Base-by-base conservation (phyloP, 805 yeast genomes). In the Candida ponderosae region DNA sequence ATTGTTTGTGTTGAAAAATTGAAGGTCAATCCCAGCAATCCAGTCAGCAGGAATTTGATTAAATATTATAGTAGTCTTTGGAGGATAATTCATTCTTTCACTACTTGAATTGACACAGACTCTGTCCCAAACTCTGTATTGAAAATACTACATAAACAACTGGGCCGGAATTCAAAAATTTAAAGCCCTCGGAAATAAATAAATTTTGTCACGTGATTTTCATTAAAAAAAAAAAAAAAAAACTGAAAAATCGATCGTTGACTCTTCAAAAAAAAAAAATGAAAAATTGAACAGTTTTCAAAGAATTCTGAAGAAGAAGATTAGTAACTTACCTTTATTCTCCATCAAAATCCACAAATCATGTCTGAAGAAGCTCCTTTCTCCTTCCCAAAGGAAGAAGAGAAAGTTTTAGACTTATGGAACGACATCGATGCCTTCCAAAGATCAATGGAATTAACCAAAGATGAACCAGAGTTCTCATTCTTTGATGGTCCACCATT, bases 401-500 rank as follows among this genome's bases (percentile, higher is more conserved):
- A 85, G 57, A 78, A 79, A 50, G 76, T 90, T 48, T 70, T 81
- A 39, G 68, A 73, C 33, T 72, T 70, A 54, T 93, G 99, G 99
- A 74, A 82, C 38, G 94, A 88, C 46, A 75, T 87, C 51, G 82
- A 88, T 59, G 98, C 98, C n/a, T 93, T 93, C 70, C 87, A 86
- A 46, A 80, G 84, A 32, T 78, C 94, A 23, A 60, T 87, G 46
- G 79, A 89, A 57, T 69, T 88, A 49, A 84, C 94, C 32, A 73
- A 90, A 58, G 97, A 76, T 39, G 76, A 78, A 48, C 93, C 95
- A 27, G 82, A 80, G 41, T 93, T 89, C 61, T 77, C 96, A 29
- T 93, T 93, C 62, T 93, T 84, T 56, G 99, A 93, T 66, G 99
- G 99, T 21, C 99, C 99, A 8, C 99, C 99, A 50, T 93, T 93